These are phyloP conservation scores for Fraxinus floribunda DNA, from an alignment of 305 asterid genomes.

Conservation along the genomic window DNA sequence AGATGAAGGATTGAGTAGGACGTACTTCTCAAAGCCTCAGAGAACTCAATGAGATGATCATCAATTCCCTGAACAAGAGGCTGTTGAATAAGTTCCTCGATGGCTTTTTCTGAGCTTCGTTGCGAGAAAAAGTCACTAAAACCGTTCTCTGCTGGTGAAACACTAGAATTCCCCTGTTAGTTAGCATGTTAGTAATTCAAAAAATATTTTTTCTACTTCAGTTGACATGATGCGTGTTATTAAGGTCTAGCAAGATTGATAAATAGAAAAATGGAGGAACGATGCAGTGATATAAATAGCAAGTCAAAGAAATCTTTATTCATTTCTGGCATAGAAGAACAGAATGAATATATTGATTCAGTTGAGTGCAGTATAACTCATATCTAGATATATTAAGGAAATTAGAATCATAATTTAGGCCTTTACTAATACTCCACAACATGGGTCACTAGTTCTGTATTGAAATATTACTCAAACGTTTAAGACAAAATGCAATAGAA, in stretches of 20 bases:
- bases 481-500: background rate
- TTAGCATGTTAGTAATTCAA: conserved; percentile 15
- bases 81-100: conserved; percentile 66
- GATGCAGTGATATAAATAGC: background rate
- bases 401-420: background rate
- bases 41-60: conserved; percentile 81
- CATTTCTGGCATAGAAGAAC: background rate
- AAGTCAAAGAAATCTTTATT: background rate
- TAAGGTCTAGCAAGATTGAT: background rate
- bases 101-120: conserved; percentile 55
- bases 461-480: background rate
- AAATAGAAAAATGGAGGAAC: background rate
- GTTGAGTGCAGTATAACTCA: background rate
- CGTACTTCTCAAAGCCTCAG: conserved; percentile 92
- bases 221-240: background rate
- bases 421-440: background rate
- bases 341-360: background rate
- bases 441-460: background rate
- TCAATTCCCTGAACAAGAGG: conserved; percentile 79
- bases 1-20: background rate
- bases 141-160: conserved; percentile 56
- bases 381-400: conserved; percentile 10
- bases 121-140: conserved; percentile 43
- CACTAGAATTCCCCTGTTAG: conserved; percentile 50
- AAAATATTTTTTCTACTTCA: background rate